Evolutionary conservation across 441 rosid species (phyloP).

Genomic region (Omphalea diandra): DNA sequence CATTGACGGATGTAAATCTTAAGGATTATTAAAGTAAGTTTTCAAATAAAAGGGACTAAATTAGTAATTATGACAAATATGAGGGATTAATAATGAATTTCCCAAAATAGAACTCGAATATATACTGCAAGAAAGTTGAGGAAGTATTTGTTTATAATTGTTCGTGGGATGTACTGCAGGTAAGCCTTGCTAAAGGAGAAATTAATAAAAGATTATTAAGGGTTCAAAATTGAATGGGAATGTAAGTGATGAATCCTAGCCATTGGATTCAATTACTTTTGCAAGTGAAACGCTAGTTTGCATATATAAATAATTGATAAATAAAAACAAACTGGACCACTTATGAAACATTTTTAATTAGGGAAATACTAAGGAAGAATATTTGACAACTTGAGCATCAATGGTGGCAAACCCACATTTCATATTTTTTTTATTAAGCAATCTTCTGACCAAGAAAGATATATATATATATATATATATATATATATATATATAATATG

Average conservation of each 20-base stretch:
- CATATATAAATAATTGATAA: background rate
- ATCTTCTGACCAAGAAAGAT: constrained; percentile 18
- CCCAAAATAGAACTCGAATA: too few species aligned
- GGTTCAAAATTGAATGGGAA: constrained; percentile 25
- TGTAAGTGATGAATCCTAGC: constrained; percentile 14
- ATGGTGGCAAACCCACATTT: background rate
- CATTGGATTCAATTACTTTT: constrained; percentile 25
- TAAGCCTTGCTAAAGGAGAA: background rate
- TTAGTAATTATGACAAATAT: too few species aligned
- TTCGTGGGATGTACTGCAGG: constrained; percentile 24
- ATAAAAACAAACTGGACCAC: background rate
- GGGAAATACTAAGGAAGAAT: constrained; percentile 7
- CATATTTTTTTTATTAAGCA: background rate
- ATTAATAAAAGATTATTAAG: background rate
- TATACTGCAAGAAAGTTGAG: background rate
- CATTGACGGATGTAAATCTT: too few species aligned
- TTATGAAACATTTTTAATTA: background rate
- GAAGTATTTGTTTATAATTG: background rate
- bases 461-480: too few species aligned
- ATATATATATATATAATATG: too few species aligned
- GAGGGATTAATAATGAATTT: too few species aligned
- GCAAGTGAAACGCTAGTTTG: background rate
- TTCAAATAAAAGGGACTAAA: too few species aligned
- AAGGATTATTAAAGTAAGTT: too few species aligned
- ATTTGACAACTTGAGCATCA: constrained; percentile 19